Percentiles rank a stretch among this genome's conserved stretches.
Conservation (phyloP, 2,329 filamentous ascomycete genomes). For the Colletotrichum neosansevieriae region DNA sequence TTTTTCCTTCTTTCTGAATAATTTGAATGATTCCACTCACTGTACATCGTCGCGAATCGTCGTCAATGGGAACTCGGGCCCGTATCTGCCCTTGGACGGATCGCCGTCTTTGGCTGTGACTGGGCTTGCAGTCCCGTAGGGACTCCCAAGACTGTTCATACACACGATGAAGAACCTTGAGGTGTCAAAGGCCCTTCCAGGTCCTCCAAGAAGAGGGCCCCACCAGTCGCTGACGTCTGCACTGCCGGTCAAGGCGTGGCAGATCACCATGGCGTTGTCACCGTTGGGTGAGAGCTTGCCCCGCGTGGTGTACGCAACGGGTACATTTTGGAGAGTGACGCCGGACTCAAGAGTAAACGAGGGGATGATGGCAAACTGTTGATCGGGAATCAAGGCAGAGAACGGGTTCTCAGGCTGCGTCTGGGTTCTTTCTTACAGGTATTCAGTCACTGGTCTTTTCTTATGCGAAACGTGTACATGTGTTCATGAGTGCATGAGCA, state of each 20-base stretch:
- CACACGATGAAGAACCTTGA: slow-evolving; percentile 88
- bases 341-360: slow-evolving; percentile 95
- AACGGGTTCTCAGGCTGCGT: slow-evolving; percentile 93
- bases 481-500: neutral
- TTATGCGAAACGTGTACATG: neutral
- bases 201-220: slow-evolving; percentile 83
- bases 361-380: slow-evolving; percentile 87
- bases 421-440: slow-evolving; percentile 72
- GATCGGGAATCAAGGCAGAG: slow-evolving; percentile 85
- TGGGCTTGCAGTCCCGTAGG: slow-evolving; percentile 88
- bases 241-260: slow-evolving; percentile 87
- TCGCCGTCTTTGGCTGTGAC: slow-evolving; percentile 91
- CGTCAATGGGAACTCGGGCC: slow-evolving; percentile 95
- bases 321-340: slow-evolving; percentile 81
- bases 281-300: slow-evolving; percentile 69
- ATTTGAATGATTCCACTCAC: slow-evolving; percentile 71
- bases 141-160: slow-evolving; percentile 87
- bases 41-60: slow-evolving; percentile 96
- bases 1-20: neutral
- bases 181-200: slow-evolving; percentile 83
- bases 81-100: slow-evolving; percentile 79
- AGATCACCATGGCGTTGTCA: slow-evolving; percentile 81
- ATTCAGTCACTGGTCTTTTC: slow-evolving; percentile 70
- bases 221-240: slow-evolving; percentile 91
- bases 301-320: slow-evolving; percentile 75